Evolutionary conservation across 768 basidiomycete species (phyloP), one percentile per base, ranked within the genome.

Genomic region (Suillus subaureus): DNA sequence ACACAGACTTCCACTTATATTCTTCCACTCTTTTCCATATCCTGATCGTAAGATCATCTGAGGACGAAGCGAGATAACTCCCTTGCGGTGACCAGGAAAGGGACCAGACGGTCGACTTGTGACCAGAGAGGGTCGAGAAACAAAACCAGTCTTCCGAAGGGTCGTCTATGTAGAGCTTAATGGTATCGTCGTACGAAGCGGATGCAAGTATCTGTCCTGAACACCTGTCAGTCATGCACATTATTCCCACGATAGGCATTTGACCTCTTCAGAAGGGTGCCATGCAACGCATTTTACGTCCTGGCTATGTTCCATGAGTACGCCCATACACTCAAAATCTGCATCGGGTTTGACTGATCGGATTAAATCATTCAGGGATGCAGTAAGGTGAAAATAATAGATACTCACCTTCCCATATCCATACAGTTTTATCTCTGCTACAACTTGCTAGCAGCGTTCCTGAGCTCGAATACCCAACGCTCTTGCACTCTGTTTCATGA

Each of bases 401-500:
- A 40, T 28, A 71, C 80, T 71, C 73, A 91, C 96, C 94, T 84
- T 98, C 97, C 97, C 97, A 99, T 42, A 99, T 86, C 97, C 97
- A 99, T 0, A 99, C 96, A 6, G 94, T 94, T 81, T 99, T 99
- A 79, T 99, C 97, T 66, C 97, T 83, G 70, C 93, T 92, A 74
- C 96, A 98, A 67, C 91, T 96, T 11, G 97, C 97, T n/a, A 99
- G 81, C 31, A 97, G 77, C 3, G 84, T 89, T 60, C 76, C 90
- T n/a, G 88, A 86, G 42, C 80, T 80, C 13, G 91, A 94, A 77
- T 91, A 98, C 4, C 88, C 91, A 0, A 96, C 92, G 63, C 89
- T 85, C 80, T 99, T 99, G 81, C 96, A 98, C 75, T 99, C 97
- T 12, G 90, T 96, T 74, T 98, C 97, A 74, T 98, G 97, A 0